Evolutionary conservation across 768 basidiomycete species (phyloP), one percentile per base, ranked within the genome.

Genomic region (Suillus discolor): DNA sequence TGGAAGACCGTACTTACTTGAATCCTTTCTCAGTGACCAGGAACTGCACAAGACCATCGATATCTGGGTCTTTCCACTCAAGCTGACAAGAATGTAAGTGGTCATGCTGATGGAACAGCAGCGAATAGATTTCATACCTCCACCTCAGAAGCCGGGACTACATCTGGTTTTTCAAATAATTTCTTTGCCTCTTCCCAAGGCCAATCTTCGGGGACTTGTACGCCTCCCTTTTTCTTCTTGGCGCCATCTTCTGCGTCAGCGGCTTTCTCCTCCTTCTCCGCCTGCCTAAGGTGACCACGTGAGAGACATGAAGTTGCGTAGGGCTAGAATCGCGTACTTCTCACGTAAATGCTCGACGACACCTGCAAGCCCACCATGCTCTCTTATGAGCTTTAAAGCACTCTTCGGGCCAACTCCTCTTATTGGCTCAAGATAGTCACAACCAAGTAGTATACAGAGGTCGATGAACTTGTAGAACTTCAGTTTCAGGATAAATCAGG

Each of bases 391-490:
- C 78, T 99, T 99, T 61, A 97, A 81, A 4, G 97, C 97, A 16
- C 90, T 94, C 76, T 98, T 97, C 16, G 97, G 96, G 34, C 97
- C 97, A 51, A 99, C 81, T 3, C 97, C 97, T 77, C 89, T 96
- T 75, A 97, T 95, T n/a, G 97, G 97, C 75, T 99, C 97, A 65
- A 99, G 89, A 78, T 99, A 99, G 74, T 99, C 97, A 66, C 97
- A 99, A 6, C 97, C 97, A 45, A 99, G 88, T 11, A 99, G 85
- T 69, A 99, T 92, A 74, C 97, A 99, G 5, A 99, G 83, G 70
- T 99, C 97, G 71, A 95, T 92, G 73, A 99, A 99, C 94, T 98
- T 41, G 18, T 11, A 28, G 12, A 28, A 20, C 18, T 60, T 60
- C 16, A 60, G 57, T 59, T 39, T 18, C 8, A n/a, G 55, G 1